Evolutionary conservation across 2,329 filamentous ascomycete species (phyloP), one percentile per base, ranked within the genome.

Genomic region (Colletotrichum chlorophyti): DNA sequence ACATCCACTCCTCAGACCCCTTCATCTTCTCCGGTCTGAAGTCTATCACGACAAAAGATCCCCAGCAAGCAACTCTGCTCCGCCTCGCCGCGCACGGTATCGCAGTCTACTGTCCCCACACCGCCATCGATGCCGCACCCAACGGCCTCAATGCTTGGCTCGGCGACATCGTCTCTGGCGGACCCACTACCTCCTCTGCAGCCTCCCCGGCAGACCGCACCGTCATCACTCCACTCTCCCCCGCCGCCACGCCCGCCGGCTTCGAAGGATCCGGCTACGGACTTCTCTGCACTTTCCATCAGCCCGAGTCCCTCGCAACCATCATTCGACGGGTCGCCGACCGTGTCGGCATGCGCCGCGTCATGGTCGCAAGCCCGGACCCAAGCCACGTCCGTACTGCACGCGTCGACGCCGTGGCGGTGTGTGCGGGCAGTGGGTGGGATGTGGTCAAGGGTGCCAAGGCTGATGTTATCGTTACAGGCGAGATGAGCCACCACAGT

Each of bases 1-100:
- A n/a, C n/a, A n/a, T n/a, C 26, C 15, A 49, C 14, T 19, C 8
- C 51, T 61, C 66, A 96, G 91, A 99, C 75, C 95, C 95, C 19
- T 95, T 98, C 71, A 98, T 99, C 70, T 99, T 99, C 80, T 87
- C 91, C 45, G 91, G 91, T 50, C 82, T 99, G 65, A 99, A 97
- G 76, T 89, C 91, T 63, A 79, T 99, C 70, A 96, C 91, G 29
- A 84, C 93, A 43, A 83, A 83, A 61, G 91, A 99, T 70, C 84
- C 91, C 9, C 95, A 98, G 73, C 95, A 99, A 71, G 84, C 88
- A 38, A 91, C 91, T 6, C 84, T 99, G 27, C 82, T 99, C 4
- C 85, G 89, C 40, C 83, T 99, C 11, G 90, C 89, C 42, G 90
- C 91, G 63, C 87, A 91, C 72, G 93, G 94, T 31, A 92, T 99